Evolutionary conservation across 306 rosid species (phyloP), one percentile per base, ranked within the genome.

Genomic region (Cucumis melo): DNA sequence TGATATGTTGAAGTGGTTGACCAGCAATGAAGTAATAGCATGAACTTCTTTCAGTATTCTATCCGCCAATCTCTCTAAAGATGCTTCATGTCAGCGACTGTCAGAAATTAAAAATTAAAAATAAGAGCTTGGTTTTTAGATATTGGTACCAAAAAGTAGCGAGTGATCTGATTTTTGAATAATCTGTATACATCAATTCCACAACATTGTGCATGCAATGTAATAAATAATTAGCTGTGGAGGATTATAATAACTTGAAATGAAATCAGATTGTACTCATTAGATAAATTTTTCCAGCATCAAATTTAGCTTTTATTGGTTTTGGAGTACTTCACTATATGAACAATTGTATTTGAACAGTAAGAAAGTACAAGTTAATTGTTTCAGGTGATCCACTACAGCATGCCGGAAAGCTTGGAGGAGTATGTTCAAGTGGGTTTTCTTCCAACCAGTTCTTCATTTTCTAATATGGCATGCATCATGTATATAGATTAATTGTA

Each of bases 371-470:
- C 16, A 42, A 41, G 53, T 39, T 75, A 75, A 48, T 71, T 80
- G 61, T 87, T 81, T 81, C 88, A 93, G 98, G 98, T 93, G 78
- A 87, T 93, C 83, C 97, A 91, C 84, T 90, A 90, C 85, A 90
- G 97, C 83, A 80, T 93, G 84, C 98, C 98, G 64, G 97, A 87
- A 84, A 93, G 97, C 88, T 84, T 90, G 81, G 98, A 93, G 87
- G 96, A 84, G 81, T 93, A 93, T 85, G 97, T 93, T 66, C 98
- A 93, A 92, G 97, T 93, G 46, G 20, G 85, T 63, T 78, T 83
- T 76, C 72, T 79, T 80, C 74, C 73, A 34, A 65, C 63, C 71
- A 42, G 5, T 36, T 76, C 34, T 53, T 56, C 72, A 57, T 27
- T 48, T 80, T 59, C 75, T 32, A 34, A 39, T 29, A 75, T 56